A percentile compares a stretch with the other conserved stretches of the same genome.
Evolutionary conservation across 352 stramenopile species (phyloP).

Genomic region (Sclerospora graminicola): DNA sequence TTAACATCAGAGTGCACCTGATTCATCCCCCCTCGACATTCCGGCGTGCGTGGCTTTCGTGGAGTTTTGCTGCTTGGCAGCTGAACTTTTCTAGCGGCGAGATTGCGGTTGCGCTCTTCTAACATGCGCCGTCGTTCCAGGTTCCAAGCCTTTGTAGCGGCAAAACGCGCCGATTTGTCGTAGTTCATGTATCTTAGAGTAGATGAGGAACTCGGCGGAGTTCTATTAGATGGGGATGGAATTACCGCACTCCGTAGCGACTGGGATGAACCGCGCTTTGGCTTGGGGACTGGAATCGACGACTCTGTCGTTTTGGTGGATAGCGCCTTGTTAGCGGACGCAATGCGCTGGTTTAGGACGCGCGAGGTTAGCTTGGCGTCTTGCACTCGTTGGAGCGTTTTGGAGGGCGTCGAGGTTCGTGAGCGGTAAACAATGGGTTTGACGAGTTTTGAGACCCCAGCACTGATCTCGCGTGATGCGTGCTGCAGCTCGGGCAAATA

Average conservation of each 20-base stretch:
- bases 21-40: conserved; percentile 8
- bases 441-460: conserved; percentile 1
- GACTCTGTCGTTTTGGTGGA: conserved; percentile 1
- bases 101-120: conserved; percentile 21
- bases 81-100: conserved; percentile 8
- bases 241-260: too few species aligned
- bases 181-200: conserved; percentile 28
- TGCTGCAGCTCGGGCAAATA: conserved; percentile 15
- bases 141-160: conserved; percentile 26
- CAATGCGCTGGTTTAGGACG: conserved; percentile 2
- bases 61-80: conserved; percentile 1
- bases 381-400: too few species aligned
- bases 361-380: conserved; percentile 8
- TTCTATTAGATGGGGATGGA: conserved; percentile 3
- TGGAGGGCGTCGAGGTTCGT: conserved; percentile 2
- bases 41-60: conserved; percentile 4
- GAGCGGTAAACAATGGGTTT: conserved; percentile 5
- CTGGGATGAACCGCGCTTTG: conserved; percentile 8
- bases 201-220: conserved; percentile 6
- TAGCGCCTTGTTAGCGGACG: conserved; percentile 1
- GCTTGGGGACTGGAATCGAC: conserved; percentile 1
- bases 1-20: conserved; percentile 9
- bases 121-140: conserved; percentile 23
- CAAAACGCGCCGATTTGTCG: conserved; percentile 23
- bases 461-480: conserved; percentile 4